These are phyloP conservation scores for Yamadazyma oceani DNA, from an alignment of 1,139 yeast genomes.

Conservation along the genomic window DNA sequence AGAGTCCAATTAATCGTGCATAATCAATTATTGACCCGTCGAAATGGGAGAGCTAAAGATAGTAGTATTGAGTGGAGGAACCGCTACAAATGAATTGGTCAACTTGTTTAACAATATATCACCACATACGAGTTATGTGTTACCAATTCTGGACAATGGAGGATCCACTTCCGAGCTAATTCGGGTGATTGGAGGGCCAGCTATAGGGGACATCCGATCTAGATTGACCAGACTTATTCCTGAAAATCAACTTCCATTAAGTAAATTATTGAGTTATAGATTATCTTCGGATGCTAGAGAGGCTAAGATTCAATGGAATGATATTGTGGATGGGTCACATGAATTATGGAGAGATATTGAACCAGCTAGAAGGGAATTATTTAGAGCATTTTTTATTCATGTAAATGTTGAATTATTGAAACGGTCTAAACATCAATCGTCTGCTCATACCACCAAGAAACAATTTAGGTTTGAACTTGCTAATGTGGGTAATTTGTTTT, in stretches of 20 bases:
- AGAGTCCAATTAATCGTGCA: no score
- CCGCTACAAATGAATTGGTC: slow-evolving; percentile 69
- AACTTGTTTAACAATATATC: slow-evolving; percentile 45
- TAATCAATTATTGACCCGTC: no score
- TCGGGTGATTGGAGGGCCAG: slow-evolving; percentile 92
- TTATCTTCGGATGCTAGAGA: slow-evolving; percentile 49
- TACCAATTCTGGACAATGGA: slow-evolving; percentile 91
- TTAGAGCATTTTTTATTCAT: slow-evolving; percentile 75
- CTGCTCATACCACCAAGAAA: slow-evolving; percentile 38
- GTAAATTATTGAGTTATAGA: slow-evolving; percentile 58
- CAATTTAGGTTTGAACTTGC: slow-evolving; percentile 76
- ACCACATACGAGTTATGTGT: slow-evolving; percentile 54
- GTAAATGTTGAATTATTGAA: slow-evolving; percentile 77
- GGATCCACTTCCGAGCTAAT: slow-evolving; percentile 91
- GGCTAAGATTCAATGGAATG: slow-evolving; percentile 76
- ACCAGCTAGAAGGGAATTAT: slow-evolving; percentile 67
- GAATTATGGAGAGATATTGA: slow-evolving; percentile 62
- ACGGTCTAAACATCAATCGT: slow-evolving; percentile 50
- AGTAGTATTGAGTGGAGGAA: slow-evolving; percentile 69
- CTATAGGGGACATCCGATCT: slow-evolving; percentile 89
- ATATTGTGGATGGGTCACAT: slow-evolving; percentile 79
- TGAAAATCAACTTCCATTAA: slow-evolving; percentile 40
- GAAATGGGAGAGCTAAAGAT: slow-evolving; percentile 17
- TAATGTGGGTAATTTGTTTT: slow-evolving; percentile 78
- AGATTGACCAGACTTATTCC: slow-evolving; percentile 74